phyloP scores from a whole-genome alignment of 495 filamentous ascomycete genomes.

The Jackrogersella multiformis region DNA sequence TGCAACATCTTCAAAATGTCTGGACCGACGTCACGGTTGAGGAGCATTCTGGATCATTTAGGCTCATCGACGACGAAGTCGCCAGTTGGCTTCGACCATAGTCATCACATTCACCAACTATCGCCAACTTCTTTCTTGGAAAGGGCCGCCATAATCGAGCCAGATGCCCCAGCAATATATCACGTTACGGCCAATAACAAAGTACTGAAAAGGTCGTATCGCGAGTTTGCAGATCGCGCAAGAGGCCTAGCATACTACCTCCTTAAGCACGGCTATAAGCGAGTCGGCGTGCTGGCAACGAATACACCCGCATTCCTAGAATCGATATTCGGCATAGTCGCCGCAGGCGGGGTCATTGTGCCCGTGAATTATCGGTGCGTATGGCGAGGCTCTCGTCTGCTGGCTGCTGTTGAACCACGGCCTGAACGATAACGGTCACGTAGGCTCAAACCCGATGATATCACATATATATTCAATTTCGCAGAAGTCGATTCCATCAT shows the following conservation, averaged over 20 bases:
- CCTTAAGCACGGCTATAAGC: conserved; percentile 71
- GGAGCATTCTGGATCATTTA: conserved; percentile 71
- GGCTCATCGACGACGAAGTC: conserved; percentile 51
- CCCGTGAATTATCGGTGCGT: conserved; percentile 77
- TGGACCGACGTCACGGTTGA: conserved; percentile 57
- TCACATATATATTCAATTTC: conserved; percentile 88
- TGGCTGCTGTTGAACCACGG: neutral
- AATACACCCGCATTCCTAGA: conserved; percentile 97
- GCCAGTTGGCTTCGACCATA: conserved; percentile 55
- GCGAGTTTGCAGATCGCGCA: conserved; percentile 83
- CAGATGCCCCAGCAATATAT: conserved; percentile 85
- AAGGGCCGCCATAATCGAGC: conserved; percentile 89
- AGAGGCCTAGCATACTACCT: conserved; percentile 88
- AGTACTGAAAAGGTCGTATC: conserved; percentile 75
- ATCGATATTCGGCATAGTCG: conserved; percentile 85
- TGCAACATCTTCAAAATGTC: conserved; percentile 49
- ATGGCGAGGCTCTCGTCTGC: neutral
- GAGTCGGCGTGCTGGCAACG: conserved; percentile 81
- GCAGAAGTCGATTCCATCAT: conserved; percentile 88
- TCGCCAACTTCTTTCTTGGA: conserved; percentile 91
- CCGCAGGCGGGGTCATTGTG: conserved; percentile 82
- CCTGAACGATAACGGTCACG: neutral
- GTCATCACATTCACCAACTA: conserved; percentile 77
- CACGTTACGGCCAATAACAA: conserved; percentile 84
- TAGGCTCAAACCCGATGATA: conserved; percentile 84